These are phyloP conservation scores for Chaetomidium leptoderma DNA, from an alignment of 495 filamentous ascomycete species.

Conservation along the genomic window DNA sequence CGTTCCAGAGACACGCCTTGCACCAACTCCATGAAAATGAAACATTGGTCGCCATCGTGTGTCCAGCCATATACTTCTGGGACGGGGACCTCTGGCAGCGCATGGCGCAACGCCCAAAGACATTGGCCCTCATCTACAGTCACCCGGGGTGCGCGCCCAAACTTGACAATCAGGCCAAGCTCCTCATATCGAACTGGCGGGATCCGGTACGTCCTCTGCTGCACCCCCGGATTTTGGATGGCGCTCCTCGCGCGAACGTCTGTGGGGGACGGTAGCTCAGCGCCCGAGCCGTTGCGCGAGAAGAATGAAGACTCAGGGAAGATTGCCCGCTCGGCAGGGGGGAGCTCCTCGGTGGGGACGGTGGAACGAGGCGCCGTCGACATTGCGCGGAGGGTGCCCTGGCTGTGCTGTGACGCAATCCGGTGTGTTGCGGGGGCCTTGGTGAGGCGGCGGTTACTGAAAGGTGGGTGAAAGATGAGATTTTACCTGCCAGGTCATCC, in stretches of 20 bases:
- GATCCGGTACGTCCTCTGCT: neutral
- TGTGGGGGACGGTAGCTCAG: neutral
- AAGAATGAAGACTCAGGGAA: neutral
- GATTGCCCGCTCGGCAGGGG: neutral
- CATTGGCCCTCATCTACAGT: conserved; percentile 42
- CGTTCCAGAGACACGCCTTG: conserved; percentile 37
- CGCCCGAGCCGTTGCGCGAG: neutral
- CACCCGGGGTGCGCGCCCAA: conserved; percentile 34
- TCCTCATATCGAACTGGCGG: conserved; percentile 28
- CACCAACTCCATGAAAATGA: conserved; percentile 50
- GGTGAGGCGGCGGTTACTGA: no score
- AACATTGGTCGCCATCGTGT: conserved; percentile 38
- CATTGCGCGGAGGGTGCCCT: neutral
- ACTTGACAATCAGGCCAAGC: conserved; percentile 44
- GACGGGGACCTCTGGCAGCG: conserved; percentile 39
- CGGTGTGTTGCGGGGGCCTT: no score
- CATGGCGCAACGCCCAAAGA: conserved; percentile 40
- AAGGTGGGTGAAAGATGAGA: no score
- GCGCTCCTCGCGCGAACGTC: neutral
- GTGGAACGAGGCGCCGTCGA: neutral
- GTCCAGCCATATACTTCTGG: conserved; percentile 49
- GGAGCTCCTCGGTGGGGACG: neutral
- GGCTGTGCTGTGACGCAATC: no score
- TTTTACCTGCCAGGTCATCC: no score
- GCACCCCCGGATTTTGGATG: neutral